Base-by-base conservation (phyloP, 352 stramenopile genomes). In the Pythium apleroticum region DNA sequence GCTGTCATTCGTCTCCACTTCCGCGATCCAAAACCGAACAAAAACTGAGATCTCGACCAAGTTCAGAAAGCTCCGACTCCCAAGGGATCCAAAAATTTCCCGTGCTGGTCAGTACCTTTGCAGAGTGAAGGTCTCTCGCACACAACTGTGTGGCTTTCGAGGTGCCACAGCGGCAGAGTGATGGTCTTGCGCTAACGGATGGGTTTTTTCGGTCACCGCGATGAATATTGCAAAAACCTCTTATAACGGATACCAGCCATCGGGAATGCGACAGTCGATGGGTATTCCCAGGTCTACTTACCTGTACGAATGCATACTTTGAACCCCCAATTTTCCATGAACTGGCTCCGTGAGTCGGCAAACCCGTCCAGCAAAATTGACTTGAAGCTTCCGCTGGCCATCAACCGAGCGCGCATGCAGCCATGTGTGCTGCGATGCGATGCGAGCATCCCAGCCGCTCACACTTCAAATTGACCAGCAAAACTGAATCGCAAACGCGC, bases 381-480 rank as follows among this genome's bases (percentile, higher is more conserved):
- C 39, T 48, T 48, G 39, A 48, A 48, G 39, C 39, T 24, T 48
- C 17, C 39, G 39, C 17, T 48, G 48, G 48, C 48, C 48, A 54
- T 19, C 48, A 54, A 35, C 48, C n/a, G 27, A 10, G 1, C 27
- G n/a, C 2, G 20, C 27, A 33, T 33, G 30, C 9, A 9, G 9
- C 9, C 30, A n/a, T n/a, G n/a, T n/a, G n/a, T n/a, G n/a, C n/a
- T n/a, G n/a, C n/a, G n/a, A n/a, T 33, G 4, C 30, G 30, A 33
- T 33, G 4, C 24, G 15, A 19, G 19, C 27, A 15, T 60, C 20
- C 53, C 11, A 57, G 19, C 27, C 39, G 4, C 58, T 65, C 58
- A 65, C 35, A 65, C 58, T 65, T 65, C 45, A 65, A 65, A 53
- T 39, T 65, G 58, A 65, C 48, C 48, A 58, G 58, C 48, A 49